A percentile compares a stretch with the other conserved stretches of the same genome.
Evolutionary conservation across 2,329 filamentous ascomycete genomes (phyloP).

Genomic region (Diaporthe citriasiana): DNA sequence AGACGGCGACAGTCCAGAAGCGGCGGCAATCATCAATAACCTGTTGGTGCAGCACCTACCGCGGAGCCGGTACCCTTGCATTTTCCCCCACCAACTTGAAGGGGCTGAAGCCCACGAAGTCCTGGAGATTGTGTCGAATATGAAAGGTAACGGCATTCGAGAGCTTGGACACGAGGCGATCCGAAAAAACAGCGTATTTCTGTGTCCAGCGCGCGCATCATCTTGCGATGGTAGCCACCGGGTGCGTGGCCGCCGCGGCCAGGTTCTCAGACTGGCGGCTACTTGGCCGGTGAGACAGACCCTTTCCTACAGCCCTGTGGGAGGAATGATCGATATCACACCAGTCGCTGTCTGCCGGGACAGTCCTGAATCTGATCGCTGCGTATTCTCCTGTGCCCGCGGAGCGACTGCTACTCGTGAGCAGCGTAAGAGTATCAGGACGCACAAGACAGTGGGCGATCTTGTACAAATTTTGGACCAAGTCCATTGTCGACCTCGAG

Average conservation of each 20-base stretch:
- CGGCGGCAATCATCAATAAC: neutral
- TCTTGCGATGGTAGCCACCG: neutral
- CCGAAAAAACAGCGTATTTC: neutral
- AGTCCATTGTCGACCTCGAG: neutral
- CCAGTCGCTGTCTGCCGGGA: neutral
- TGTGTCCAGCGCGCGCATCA: neutral
- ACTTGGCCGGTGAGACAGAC: constrained; percentile 8
- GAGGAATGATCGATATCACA: neutral
- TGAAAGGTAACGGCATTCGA: neutral
- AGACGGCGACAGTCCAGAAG: neutral
- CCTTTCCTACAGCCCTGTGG: neutral
- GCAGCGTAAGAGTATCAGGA: neutral
- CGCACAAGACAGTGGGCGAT: constrained; percentile 1
- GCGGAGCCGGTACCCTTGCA: neutral
- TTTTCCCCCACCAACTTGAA: neutral
- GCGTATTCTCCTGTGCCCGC: neutral
- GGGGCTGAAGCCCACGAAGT: neutral
- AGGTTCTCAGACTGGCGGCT: neutral
- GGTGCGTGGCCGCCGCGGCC: neutral
- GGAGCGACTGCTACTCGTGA: neutral
- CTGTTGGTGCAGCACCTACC: constrained; percentile 1
- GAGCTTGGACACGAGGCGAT: neutral
- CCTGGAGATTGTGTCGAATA: neutral
- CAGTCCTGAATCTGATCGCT: neutral
- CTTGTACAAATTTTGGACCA: neutral